These are phyloP conservation scores for Sphagnurus paluster DNA, from an alignment of 1,284 basidiomycete species.

Conservation along the genomic window DNA sequence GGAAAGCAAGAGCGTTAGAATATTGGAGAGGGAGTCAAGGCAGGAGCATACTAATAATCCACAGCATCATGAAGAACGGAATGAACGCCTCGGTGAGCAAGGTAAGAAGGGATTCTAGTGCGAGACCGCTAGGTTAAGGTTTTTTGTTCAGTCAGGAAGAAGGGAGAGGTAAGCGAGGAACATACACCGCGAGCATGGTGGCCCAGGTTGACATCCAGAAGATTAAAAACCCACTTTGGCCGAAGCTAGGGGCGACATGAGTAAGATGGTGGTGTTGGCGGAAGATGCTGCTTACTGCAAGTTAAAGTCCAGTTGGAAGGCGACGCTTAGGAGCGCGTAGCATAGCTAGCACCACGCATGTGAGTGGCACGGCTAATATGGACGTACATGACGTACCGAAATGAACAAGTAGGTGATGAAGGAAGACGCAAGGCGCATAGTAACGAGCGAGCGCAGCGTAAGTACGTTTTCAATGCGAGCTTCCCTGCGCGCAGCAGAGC, in stretches of 20 bases:
- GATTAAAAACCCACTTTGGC: conserved; percentile 62
- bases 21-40: conserved; percentile 9
- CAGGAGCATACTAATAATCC: conserved; percentile 56
- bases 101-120: conserved; percentile 61
- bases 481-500: conserved; percentile 29
- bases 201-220: conserved; percentile 74
- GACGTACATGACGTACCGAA: conserved; percentile 40
- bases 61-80: conserved; percentile 59
- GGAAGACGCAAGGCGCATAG: conserved; percentile 53
- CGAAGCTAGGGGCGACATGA: conserved; percentile 33
- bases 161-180: conserved; percentile 13
- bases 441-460: conserved; percentile 50
- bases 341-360: conserved; percentile 40
- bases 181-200: conserved; percentile 57
- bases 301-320: conserved; percentile 60
- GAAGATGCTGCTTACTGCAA: conserved; percentile 33
- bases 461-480: conserved; percentile 54
- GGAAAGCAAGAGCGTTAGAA: background rate
- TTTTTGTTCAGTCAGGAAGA: background rate
- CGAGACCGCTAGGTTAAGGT: conserved; percentile 46
- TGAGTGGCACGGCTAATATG: conserved; percentile 2
- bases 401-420: conserved; percentile 58
- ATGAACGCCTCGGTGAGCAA: conserved; percentile 52
- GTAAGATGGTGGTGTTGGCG: no score
- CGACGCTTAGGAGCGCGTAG: conserved; percentile 63